Percentiles rank a stretch among this genome's conserved stretches.
Conservation (phyloP, 192 early-diverging fungal species). For the Rhizophlyctis rosea region DNA sequence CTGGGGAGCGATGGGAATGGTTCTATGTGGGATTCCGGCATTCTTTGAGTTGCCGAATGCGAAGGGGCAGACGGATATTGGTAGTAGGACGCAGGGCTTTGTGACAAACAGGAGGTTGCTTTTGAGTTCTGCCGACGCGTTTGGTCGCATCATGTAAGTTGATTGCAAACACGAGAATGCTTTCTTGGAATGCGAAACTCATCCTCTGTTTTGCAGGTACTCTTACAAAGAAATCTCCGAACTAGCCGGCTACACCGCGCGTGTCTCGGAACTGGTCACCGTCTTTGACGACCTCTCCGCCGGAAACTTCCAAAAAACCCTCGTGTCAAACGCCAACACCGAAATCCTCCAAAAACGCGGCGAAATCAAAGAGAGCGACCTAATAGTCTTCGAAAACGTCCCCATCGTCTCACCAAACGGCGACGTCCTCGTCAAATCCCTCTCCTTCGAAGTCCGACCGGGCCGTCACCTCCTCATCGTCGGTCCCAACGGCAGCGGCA, state of each 20-base stretch:
- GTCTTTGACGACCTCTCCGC: constrained; percentile 67
- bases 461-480: constrained; percentile 90
- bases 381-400: constrained; percentile 39
- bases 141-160: constrained; percentile 83
- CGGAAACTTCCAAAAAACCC: constrained; percentile 29
- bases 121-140: constrained; percentile 87
- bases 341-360: constrained; percentile 27
- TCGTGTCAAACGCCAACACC: constrained; percentile 32
- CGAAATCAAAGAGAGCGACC: constrained; percentile 4
- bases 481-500: constrained; percentile 92
- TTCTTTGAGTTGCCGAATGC: constrained; percentile 60
- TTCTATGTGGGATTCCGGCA: constrained; percentile 81
- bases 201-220: constrained; percentile 47
- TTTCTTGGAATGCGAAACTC: background rate
- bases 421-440: constrained; percentile 36
- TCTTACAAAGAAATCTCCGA: constrained; percentile 94
- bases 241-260: constrained; percentile 90
- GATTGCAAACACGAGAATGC: background rate
- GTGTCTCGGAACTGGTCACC: constrained; percentile 83
- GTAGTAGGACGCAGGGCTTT: constrained; percentile 74
- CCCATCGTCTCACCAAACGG: constrained; percentile 50
- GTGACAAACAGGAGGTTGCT: constrained; percentile 87
- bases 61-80: constrained; percentile 43
- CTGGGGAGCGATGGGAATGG: constrained; percentile 88
- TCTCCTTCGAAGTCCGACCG: constrained; percentile 83